Evolutionary conservation across 129 eudicot genomes (phyloP), one percentile per base, ranked within the genome.

Genomic region (Pseudognaphalium luteoalbum): DNA sequence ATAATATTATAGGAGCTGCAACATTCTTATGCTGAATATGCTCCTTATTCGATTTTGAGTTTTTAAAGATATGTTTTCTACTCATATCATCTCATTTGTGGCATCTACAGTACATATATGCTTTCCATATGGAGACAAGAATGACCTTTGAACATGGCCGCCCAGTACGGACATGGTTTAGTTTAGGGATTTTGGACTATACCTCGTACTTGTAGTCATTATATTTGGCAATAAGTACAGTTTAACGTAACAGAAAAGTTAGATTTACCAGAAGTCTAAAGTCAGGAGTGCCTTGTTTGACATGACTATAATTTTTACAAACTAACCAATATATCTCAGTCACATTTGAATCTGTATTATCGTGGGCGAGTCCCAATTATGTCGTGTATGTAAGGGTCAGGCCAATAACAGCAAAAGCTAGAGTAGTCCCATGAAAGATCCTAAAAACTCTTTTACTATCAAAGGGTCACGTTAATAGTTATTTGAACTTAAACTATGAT

Each of bases 61-160:
- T n/a, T n/a, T n/a, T n/a, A n/a, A n/a, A n/a, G n/a, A n/a, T n/a
- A n/a, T n/a, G n/a, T n/a, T n/a, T n/a, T n/a, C n/a, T n/a, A n/a
- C n/a, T n/a, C n/a, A n/a, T n/a, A 39, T 8, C 44, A 39, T 7
- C 42, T 20, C 29, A 58, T 5, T 58, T 20, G 64, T 58, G 12
- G 64, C 11, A 7, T 58, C 29, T 58, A 41, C 58, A 58, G n/a
- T n/a, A n/a, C n/a, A n/a, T 20, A 20, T 19, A 59, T 21, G 32
- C 22, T 60, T 60, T 60, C 15, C 66, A 60, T 20, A 17, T 59
- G 17, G 65, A 8, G 65, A 22, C 65, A 59, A 20, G 15, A 8
- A 11, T 60, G 25, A 10, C 16, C 66, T 19, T 20, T 60, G 66
- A 44, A n/a, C 65, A 71, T 4, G 51, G 76, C 76, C 76, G 65